These are phyloP conservation scores for Nakazawaea populi DNA, from an alignment of 805 yeast genomes.

Conservation along the genomic window DNA sequence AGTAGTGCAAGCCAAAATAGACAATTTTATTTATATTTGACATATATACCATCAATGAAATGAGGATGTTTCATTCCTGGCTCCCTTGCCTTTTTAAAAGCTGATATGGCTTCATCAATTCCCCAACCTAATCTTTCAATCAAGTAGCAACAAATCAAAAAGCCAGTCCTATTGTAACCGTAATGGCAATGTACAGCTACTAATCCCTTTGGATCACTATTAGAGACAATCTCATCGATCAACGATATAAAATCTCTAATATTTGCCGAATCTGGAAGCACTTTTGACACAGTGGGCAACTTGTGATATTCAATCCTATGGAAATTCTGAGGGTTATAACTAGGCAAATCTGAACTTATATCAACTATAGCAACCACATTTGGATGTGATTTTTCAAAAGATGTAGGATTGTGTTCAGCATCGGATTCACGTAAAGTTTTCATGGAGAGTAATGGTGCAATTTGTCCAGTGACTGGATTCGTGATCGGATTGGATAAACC, in stretches of 20 bases:
- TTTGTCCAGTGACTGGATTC: conserved; percentile 23
- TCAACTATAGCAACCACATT: conserved; percentile 58
- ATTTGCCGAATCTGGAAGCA: conserved; percentile 60
- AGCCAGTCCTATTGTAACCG: conserved; percentile 78
- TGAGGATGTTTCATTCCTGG: conserved; percentile 80
- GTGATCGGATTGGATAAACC: conserved; percentile 42
- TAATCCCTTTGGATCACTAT: conserved; percentile 13
- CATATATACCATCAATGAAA: conserved; percentile 65
- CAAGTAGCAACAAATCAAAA: conserved; percentile 61
- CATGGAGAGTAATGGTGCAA: conserved; percentile 59
- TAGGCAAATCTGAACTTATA: conserved; percentile 65
- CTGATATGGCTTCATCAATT: conserved; percentile 57
- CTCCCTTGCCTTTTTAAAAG: conserved; percentile 48
- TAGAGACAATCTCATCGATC: conserved; percentile 38
- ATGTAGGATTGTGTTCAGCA: conserved; percentile 48
- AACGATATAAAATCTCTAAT: conserved; percentile 50
- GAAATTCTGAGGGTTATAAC: conserved; percentile 59
- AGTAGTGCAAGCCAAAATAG: neutral
- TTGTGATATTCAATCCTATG: conserved; percentile 53
- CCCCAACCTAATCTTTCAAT: conserved; percentile 54
- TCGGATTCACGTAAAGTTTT: conserved; percentile 69
- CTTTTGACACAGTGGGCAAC: conserved; percentile 73
- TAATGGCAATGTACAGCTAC: conserved; percentile 66
- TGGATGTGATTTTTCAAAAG: conserved; percentile 43
- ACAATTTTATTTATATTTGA: conserved; percentile 42